Evolutionary conservation across 2,329 filamentous ascomycete species (phyloP).

Genomic region (Malbranchea cinnamomea): DNA sequence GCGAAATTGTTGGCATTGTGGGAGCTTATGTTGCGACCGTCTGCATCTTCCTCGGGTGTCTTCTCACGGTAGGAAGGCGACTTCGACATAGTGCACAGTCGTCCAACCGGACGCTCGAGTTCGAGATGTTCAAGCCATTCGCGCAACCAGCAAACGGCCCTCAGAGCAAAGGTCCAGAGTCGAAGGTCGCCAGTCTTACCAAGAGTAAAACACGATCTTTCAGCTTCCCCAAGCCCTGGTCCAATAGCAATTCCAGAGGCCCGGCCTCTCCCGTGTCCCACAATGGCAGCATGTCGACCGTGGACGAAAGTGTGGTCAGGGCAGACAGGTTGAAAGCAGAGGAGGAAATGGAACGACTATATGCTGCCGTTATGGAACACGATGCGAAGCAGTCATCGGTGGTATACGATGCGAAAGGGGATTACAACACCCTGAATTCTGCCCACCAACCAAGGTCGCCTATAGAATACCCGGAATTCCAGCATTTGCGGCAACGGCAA

Average conservation of each 20-base stretch:
- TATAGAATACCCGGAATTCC: conserved; percentile 17
- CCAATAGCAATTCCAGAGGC: conserved; percentile 18
- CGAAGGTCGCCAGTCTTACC: conserved; percentile 20
- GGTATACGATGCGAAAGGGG: conserved; percentile 11
- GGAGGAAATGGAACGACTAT: conserved; percentile 76
- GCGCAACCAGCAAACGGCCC: conserved; percentile 17
- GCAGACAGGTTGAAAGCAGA: conserved; percentile 61
- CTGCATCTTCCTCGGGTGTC: conserved; percentile 52
- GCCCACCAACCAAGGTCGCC: conserved; percentile 14
- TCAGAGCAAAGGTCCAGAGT: conserved; percentile 11
- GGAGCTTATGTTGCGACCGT: conserved; percentile 69
- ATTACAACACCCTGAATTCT: conserved; percentile 14
- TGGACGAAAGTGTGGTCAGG: conserved; percentile 64
- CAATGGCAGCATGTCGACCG: conserved; percentile 50
- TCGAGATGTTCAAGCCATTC: conserved; percentile 41
- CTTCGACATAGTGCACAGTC: conserved; percentile 36
- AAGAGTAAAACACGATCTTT: conserved; percentile 19
- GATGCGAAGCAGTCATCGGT: conserved; percentile 40
- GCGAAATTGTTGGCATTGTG: conserved; percentile 69
- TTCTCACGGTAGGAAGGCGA: conserved; percentile 48
- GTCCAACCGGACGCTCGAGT: conserved; percentile 36
- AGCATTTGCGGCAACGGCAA: conserved; percentile 12
- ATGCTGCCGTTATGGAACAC: conserved; percentile 82
- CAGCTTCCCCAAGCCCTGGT: conserved; percentile 26
- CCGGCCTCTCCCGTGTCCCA: conserved; percentile 28